Percentiles rank a stretch among this genome's conserved stretches.
Conservation (phyloP, 805 yeast species). For the Barnettozyma botsteinii region DNA sequence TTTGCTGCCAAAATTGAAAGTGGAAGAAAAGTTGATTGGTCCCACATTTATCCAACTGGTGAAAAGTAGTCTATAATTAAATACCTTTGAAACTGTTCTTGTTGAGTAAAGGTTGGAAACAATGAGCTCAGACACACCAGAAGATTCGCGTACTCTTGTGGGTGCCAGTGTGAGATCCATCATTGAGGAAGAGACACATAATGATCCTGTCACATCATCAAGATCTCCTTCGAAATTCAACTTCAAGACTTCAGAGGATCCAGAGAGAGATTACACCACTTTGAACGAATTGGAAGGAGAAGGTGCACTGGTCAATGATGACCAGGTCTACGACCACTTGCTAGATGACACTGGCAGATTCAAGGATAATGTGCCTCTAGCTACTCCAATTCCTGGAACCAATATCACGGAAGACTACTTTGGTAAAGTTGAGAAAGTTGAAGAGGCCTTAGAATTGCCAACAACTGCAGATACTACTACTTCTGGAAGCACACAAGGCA, state of each 20-base stretch:
- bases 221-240: conserved; percentile 15
- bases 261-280: conserved; percentile 19
- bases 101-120: too few relatives aligned
- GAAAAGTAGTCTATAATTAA: too few relatives aligned
- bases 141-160: conserved; percentile 17
- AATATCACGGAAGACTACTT: conserved; percentile 9
- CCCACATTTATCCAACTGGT: not conserved
- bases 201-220: conserved; percentile 2
- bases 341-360: conserved; percentile 50
- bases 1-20: not conserved
- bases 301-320: conserved; percentile 51
- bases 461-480: not conserved
- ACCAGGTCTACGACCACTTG: conserved; percentile 46
- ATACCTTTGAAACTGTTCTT: not conserved
- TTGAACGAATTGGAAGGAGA: conserved; percentile 35
- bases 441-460: not conserved
- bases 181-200: conserved; percentile 11
- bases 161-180: conserved; percentile 23
- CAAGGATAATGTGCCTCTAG: conserved; percentile 25
- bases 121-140: not conserved
- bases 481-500: not conserved
- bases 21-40: not conserved
- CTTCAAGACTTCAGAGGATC: conserved; percentile 7
- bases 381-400: conserved; percentile 13
- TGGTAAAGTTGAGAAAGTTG: conserved; percentile 4